phyloP scores from a whole-genome alignment of 805 yeast genomes.

The Maudiozyma bulderi region DNA sequence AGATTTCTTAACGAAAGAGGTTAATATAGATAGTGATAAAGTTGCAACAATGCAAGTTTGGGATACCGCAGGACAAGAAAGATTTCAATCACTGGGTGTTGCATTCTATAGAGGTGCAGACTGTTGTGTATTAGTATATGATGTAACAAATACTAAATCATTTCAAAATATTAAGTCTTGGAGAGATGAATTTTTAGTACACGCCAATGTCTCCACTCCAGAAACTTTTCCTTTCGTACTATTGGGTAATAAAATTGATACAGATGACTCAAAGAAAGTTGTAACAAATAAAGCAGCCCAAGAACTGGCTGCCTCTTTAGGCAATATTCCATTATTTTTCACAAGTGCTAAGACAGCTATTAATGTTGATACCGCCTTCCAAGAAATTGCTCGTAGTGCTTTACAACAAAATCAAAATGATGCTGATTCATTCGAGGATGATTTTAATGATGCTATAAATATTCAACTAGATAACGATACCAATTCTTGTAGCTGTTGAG shows the following conservation, averaged over 20 bases:
- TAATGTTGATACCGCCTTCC: conserved; percentile 91
- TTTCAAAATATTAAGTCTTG: conserved; percentile 82
- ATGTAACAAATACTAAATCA: conserved; percentile 89
- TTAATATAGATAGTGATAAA: conserved; percentile 63
- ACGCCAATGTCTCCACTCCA: conserved; percentile 88
- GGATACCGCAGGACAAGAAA: conserved; percentile 99
- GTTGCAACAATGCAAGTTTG: conserved; percentile 61
- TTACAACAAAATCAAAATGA: conserved; percentile 69
- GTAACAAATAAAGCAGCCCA: conserved; percentile 52
- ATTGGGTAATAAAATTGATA: conserved; percentile 89
- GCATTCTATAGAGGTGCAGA: conserved; percentile 98
- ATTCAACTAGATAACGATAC: conserved; percentile 81
- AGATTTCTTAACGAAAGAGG: conserved; percentile 88
- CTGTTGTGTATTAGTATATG: conserved; percentile 92
- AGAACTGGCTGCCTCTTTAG: conserved; percentile 49
- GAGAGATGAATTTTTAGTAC: conserved; percentile 92
- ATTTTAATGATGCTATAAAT: conserved; percentile 92
- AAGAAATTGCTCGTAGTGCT: conserved; percentile 91
- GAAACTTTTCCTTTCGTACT: conserved; percentile 93
- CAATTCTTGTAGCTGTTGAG: conserved; percentile 63
- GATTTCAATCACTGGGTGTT: conserved; percentile 93
- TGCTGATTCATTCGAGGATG: conserved; percentile 82
- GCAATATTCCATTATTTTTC: conserved; percentile 86
- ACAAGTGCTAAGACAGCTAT: conserved; percentile 97
- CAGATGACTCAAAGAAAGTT: conserved; percentile 79